These are phyloP conservation scores for Alternaria novae-zelandiae DNA, from an alignment of 2,329 filamentous ascomycete species.

Conservation along the genomic window DNA sequence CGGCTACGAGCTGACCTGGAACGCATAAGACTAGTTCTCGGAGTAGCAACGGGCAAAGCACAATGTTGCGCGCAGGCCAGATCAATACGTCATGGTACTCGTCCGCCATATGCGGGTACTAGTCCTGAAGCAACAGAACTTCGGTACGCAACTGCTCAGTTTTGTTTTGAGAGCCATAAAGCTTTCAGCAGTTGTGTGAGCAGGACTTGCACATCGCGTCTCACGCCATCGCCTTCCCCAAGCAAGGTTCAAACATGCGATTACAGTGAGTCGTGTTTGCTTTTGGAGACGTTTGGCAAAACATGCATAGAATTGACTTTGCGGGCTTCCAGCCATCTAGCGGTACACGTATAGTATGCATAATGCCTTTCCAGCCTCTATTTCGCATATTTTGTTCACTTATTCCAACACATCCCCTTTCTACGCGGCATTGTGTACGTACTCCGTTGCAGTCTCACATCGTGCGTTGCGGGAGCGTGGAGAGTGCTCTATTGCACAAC, in stretches of 20 bases:
- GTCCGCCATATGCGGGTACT: neutral
- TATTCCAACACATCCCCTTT: neutral
- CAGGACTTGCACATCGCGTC: neutral
- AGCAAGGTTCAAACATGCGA: neutral
- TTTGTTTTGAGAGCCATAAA: neutral
- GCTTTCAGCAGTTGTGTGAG: neutral
- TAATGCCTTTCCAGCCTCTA: neutral
- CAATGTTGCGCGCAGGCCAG: neutral
- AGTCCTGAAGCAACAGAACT: neutral
- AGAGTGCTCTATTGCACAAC: neutral
- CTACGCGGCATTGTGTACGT: neutral
- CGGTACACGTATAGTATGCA: neutral
- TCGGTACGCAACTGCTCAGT: neutral
- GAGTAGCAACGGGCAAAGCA: neutral
- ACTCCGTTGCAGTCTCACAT: neutral
- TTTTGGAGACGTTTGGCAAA: neutral
- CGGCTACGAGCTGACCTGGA: slow-evolving; percentile 76
- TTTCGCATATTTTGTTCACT: neutral
- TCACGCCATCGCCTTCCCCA: neutral
- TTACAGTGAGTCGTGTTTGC: neutral
- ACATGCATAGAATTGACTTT: neutral
- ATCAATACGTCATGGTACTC: neutral
- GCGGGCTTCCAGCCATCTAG: neutral
- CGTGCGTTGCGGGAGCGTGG: too few relatives aligned
- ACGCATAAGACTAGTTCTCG: slow-evolving; percentile 6